Base-by-base conservation (phyloP, 257 asterid species). In the Misopates orontium region DNA sequence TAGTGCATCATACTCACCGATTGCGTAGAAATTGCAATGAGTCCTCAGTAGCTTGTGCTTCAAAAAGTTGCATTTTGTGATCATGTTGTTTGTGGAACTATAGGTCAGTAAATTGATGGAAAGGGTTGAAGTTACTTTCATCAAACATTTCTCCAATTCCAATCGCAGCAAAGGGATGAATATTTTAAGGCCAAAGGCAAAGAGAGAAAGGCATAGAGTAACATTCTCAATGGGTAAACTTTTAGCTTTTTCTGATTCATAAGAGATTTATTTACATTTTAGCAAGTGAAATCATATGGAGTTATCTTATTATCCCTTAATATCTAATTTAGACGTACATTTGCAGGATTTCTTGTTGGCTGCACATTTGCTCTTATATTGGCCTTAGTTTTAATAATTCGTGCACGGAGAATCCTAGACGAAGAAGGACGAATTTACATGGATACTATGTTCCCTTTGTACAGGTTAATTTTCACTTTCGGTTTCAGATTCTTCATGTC, bases 371-470 rank as follows among this genome's bases (percentile, higher is more conserved):
- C 91, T 67, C 91, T 85, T 57, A 10, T 80, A 56, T 6, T 85
- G 52, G 86, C 86, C 24, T 70, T 85, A 0, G 21, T 53, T 12
- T 66, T 85, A 56, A 65, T 82, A 31, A 52, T 80, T 18, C 78
- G 79, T 1, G 79, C 86, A n/a, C 79, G 73, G 16, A 23, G 71
- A 20, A 52, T 85, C 40, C 67, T 82, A 8, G 82, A 76, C 54
- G 65, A 75, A 36, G 71, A 44, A 14, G 88, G 81, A 24, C 72
- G 83, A 41, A 51, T 17, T 48, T 85, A 85, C 68, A 82, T 85
- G 88, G 82, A 78, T 40, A 82, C 84, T 48, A 80, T 85, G 84
- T 82, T 80, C 58, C 91, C 88, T 25, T 88, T 85, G 68, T 85
- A 82, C 74, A 85, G 86, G 88, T 85, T 24, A 28, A 54, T 20